phyloP scores from a whole-genome alignment of 2,329 filamentous ascomycete genomes.

The Colletotrichum tanaceti region DNA sequence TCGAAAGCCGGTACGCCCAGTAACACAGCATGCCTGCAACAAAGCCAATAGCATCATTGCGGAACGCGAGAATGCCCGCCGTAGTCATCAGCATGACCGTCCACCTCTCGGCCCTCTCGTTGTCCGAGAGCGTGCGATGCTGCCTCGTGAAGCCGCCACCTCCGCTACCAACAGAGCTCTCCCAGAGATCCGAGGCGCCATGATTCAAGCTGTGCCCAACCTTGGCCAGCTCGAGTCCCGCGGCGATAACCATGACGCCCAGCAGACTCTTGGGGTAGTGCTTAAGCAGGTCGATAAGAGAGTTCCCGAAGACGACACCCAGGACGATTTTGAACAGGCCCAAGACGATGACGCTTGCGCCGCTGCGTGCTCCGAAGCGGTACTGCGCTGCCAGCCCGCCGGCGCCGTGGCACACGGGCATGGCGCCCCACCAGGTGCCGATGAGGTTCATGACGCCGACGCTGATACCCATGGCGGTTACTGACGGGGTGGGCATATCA shows the following conservation, averaged over 20 bases:
- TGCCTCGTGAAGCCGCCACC: constrained; percentile 50
- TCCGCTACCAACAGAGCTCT: constrained; percentile 60
- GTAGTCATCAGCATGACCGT: constrained; percentile 91
- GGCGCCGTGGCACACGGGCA: constrained; percentile 95
- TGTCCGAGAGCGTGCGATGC: constrained; percentile 68
- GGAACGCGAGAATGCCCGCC: constrained; percentile 83
- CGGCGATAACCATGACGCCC: constrained; percentile 89
- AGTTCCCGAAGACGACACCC: constrained; percentile 79
- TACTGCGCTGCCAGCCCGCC: constrained; percentile 92
- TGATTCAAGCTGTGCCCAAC: constrained; percentile 87
- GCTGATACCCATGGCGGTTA: constrained; percentile 83
- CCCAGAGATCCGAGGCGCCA: constrained; percentile 71
- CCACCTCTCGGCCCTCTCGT: constrained; percentile 81
- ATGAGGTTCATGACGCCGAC: constrained; percentile 86
- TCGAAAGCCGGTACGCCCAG: constrained; percentile 69
- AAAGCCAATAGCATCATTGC: constrained; percentile 91
- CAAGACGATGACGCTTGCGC: constrained; percentile 83
- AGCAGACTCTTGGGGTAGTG: constrained; percentile 82
- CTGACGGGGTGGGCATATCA: constrained; percentile 71
- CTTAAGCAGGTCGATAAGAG: constrained; percentile 74
- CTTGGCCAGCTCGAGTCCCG: constrained; percentile 86
- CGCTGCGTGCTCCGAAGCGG: constrained; percentile 90
- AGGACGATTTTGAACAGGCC: constrained; percentile 80
- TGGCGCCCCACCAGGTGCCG: constrained; percentile 91
- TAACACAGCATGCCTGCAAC: constrained; percentile 83